These are phyloP conservation scores for Boletus rufocinnamomeus DNA, from an alignment of 768 basidiomycete species.

Conservation along the genomic window DNA sequence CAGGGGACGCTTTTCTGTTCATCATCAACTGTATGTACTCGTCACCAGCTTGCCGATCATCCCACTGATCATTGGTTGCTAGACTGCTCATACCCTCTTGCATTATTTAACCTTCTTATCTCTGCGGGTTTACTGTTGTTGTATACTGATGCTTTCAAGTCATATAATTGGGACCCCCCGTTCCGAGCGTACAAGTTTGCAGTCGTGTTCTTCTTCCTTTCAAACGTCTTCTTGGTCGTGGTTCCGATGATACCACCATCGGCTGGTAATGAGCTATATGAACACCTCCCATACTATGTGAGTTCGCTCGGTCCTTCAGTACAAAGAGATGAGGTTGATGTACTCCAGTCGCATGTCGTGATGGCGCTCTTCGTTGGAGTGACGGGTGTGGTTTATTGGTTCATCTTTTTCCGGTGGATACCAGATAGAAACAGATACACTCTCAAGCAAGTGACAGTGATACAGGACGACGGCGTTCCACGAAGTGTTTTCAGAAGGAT, in stretches of 20 bases:
- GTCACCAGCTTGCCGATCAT: background rate
- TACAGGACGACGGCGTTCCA: conserved; percentile 61
- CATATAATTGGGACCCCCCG: conserved; percentile 63
- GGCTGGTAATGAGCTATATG: conserved; percentile 51
- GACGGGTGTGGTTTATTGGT: conserved; percentile 60
- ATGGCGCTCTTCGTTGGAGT: conserved; percentile 48
- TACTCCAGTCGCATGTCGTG: conserved; percentile 50
- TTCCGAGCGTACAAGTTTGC: conserved; percentile 55
- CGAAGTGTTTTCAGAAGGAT: conserved; percentile 52
- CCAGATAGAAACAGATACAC: conserved; percentile 51
- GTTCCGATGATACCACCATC: conserved; percentile 66
- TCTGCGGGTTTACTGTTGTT: conserved; percentile 65
- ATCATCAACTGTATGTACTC: conserved; percentile 56
- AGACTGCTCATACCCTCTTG: conserved; percentile 61
- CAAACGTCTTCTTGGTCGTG: conserved; percentile 63
- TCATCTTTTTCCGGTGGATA: conserved; percentile 50
- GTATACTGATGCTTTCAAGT: conserved; percentile 45
- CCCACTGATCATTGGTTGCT: background rate
- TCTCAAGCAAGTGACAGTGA: conserved; percentile 46
- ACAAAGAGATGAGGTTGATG: background rate
- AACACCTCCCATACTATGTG: conserved; percentile 69
- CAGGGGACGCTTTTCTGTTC: conserved; percentile 77
- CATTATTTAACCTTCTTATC: conserved; percentile 59
- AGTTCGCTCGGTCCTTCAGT: conserved; percentile 22
- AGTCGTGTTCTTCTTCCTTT: conserved; percentile 57